A percentile compares a stretch with the other conserved stretches of the same genome.
phyloP scores from a whole-genome alignment of 306 rosid genomes.

The Herpetospermum pedunculosum region DNA sequence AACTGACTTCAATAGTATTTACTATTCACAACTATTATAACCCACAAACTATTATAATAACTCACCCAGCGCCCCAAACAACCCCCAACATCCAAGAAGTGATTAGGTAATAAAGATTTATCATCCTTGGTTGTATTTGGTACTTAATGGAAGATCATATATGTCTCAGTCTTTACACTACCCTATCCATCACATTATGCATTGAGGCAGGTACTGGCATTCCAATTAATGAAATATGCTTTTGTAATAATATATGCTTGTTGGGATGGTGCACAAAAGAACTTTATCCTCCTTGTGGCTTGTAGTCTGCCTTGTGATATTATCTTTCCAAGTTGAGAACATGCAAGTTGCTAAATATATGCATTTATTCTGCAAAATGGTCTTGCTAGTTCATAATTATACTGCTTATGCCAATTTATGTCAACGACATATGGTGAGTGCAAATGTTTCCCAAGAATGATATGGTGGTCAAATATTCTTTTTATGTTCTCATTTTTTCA shows the following conservation, averaged over 20 bases:
- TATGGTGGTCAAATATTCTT: background rate
- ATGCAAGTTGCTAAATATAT: background rate
- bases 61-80: no score
- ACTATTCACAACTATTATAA: no score
- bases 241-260: background rate
- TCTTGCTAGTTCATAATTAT: background rate
- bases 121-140: background rate
- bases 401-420: background rate
- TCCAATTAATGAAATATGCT: background rate
- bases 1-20: no score
- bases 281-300: background rate
- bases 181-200: background rate
- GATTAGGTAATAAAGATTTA: background rate
- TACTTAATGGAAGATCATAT: background rate
- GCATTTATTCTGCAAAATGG: background rate
- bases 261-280: background rate
- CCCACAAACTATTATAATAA: no score
- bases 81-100: background rate
- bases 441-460: background rate
- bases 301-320: background rate
- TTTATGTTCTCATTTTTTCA: background rate
- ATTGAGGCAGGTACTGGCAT: background rate
- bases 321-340: background rate
- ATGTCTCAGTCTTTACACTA: background rate
- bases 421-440: background rate